phyloP scores from a whole-genome alignment of 805 yeast genomes.

The Nakazawaea anatomiae region DNA sequence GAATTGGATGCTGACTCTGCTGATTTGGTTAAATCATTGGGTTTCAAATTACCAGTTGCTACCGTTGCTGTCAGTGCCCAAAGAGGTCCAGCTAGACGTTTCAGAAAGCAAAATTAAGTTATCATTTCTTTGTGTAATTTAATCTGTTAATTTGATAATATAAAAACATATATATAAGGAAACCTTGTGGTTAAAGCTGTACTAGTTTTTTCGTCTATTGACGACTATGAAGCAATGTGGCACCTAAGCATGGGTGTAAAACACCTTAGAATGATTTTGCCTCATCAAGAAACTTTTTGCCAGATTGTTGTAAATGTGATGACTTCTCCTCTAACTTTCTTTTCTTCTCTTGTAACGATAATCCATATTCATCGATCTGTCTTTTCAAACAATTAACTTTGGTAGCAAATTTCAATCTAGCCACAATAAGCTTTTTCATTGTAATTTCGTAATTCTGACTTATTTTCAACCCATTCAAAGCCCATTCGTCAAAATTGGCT shows the following conservation, averaged over 20 bases:
- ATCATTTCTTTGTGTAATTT: background rate
- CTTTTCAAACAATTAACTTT: constrained; percentile 27
- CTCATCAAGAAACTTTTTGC: constrained; percentile 30
- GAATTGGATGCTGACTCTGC: constrained; percentile 97
- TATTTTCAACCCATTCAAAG: constrained; percentile 26
- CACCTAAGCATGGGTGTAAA: too few species aligned
- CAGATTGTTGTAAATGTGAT: constrained; percentile 32
- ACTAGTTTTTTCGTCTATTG: background rate
- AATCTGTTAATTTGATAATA: background rate
- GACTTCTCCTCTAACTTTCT: constrained; percentile 26
- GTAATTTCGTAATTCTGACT: constrained; percentile 27
- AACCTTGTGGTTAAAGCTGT: background rate
- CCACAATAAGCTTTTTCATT: constrained; percentile 27
- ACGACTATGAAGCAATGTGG: too few species aligned
- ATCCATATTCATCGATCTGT: constrained; percentile 29
- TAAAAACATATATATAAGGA: constrained; percentile 5
- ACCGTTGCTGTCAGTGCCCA: constrained; percentile 84
- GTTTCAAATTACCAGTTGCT: constrained; percentile 82
- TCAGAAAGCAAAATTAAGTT: constrained; percentile 79
- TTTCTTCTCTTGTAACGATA: constrained; percentile 25
- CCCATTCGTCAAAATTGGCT: constrained; percentile 30
- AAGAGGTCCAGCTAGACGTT: constrained; percentile 84
- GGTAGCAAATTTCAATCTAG: constrained; percentile 15
- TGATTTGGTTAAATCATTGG: constrained; percentile 89
- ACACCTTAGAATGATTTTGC: constrained; percentile 11